phyloP scores from a whole-genome alignment of 1,284 basidiomycete species.

The Marasmius tenuissimus region DNA sequence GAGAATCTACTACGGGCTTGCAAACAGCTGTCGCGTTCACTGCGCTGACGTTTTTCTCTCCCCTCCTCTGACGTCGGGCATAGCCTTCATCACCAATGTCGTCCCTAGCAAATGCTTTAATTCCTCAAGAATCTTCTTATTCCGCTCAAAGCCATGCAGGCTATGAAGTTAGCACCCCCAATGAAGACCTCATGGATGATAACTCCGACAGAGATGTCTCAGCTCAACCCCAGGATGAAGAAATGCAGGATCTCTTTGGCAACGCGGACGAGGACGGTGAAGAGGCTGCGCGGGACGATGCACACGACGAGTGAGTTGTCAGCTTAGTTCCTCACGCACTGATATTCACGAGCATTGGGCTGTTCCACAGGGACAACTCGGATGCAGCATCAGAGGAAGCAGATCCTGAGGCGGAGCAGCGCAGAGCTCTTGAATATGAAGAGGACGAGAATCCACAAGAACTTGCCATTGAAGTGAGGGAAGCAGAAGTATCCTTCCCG shows the following conservation, averaged over 20 bases:
- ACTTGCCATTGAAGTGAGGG: constrained; percentile 54
- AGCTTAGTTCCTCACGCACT: neutral
- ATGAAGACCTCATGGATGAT: constrained; percentile 47
- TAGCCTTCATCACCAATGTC: constrained; percentile 16
- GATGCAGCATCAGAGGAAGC: constrained; percentile 43
- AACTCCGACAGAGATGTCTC: constrained; percentile 30
- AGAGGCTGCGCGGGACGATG: constrained; percentile 19
- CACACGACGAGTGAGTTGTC: constrained; percentile 30
- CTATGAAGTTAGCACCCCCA: constrained; percentile 19
- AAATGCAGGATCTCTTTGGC: constrained; percentile 78
- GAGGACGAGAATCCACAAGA: constrained; percentile 71
- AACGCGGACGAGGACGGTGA: constrained; percentile 54
- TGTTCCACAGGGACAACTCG: constrained; percentile 1
- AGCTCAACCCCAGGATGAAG: constrained; percentile 49
- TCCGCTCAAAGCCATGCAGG: neutral
- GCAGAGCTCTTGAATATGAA: constrained; percentile 76
- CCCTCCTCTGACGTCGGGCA: neutral
- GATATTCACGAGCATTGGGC: neutral
- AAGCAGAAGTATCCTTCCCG: constrained; percentile 74
- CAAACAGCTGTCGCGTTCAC: neutral
- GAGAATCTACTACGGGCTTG: too few relatives aligned
- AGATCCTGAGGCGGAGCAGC: constrained; percentile 66
- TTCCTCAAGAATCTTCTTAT: constrained; percentile 16
- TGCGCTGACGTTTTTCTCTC: neutral
- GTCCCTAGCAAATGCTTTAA: constrained; percentile 37